Evolutionary conservation across 768 basidiomycete genomes (phyloP).

Genomic region (Leucosporidium scottii): DNA sequence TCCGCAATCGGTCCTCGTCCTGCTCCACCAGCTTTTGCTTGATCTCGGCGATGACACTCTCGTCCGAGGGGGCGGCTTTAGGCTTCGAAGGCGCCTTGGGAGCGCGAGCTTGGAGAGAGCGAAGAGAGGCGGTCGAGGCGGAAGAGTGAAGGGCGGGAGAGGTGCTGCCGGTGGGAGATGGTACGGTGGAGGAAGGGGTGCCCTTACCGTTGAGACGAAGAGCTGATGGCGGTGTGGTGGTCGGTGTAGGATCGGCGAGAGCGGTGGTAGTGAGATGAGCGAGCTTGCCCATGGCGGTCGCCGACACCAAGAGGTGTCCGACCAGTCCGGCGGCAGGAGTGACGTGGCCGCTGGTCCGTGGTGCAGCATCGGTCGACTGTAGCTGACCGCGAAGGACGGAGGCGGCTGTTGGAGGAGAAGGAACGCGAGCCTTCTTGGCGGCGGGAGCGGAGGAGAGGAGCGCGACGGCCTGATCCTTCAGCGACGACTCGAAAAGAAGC

Average conservation of each 20-base stretch:
- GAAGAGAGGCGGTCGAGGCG: conserved; percentile 29
- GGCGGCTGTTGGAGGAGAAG: conserved; percentile 9
- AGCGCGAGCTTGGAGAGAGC: conserved; percentile 25
- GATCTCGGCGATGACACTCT: conserved; percentile 51
- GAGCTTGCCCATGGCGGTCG: conserved; percentile 24
- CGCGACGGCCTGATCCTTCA: conserved; percentile 24
- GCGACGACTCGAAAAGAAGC: conserved; percentile 50
- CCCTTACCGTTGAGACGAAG: conserved; percentile 8
- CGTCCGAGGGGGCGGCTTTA: conserved; percentile 1
- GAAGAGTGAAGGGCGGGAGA: conserved; percentile 6
- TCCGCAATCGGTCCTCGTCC: conserved; percentile 79
- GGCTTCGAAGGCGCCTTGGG: conserved; percentile 19
- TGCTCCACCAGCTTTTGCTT: conserved; percentile 87
- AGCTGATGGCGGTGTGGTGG: not conserved
- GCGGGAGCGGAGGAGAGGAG: conserved; percentile 15
- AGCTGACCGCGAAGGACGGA: conserved; percentile 13
- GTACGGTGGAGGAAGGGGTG: not conserved
- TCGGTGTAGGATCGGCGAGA: conserved; percentile 2
- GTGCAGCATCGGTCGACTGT: not conserved
- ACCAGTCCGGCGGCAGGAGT: not conserved
- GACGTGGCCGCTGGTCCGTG: not conserved
- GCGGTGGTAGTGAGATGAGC: conserved; percentile 23
- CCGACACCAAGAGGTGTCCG: conserved; percentile 15
- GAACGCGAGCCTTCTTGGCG: conserved; percentile 26
- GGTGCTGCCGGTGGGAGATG: not conserved